Base-by-base conservation (phyloP, 306 rosid species). In the Mimosa bimucronata region DNA sequence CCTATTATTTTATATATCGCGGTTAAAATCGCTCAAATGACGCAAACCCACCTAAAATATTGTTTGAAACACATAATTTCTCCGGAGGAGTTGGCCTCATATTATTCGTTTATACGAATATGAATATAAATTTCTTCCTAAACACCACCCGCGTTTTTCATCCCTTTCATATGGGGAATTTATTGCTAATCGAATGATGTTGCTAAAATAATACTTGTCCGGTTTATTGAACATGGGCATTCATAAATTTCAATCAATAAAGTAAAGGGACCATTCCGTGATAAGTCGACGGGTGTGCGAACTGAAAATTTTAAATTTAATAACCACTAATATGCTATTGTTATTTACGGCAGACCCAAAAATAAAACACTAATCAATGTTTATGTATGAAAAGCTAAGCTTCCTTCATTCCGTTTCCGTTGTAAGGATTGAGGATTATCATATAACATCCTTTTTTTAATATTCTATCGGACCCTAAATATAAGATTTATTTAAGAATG, bases 11-110 rank as follows among this genome's bases (percentile, higher is more conserved):
- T 64, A 64, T 30, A 14, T 6, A 9, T 23, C 0, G 15, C 64
- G 15, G 8, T 23, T 57, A 23, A 23, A 9, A 64, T 78, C 38
- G 38, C 3, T 34, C 76, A 55, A 60, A 73, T 81, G 53, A 73
- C 71, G 82, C 82, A 85, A 83, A 81, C 87, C 77, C 60, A 66
- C 71, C 57, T 64, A 18, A 79, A 55, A 30, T 37, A 48, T 19
- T 14, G 25, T 19, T 7, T 50, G 2, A 16, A 50, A 50, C 57
- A 18, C 7, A 16, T 16, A 2, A 34, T 48, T 16, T 48, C 21
- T 48, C 21, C 64, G 37, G 71, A 71, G 52, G 66, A 80, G 46
- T 61, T 78, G 81, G 48, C 60, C 40, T 53, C 41, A 34, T 72
- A 44, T 58, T 78, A 79, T 73, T 76, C 76, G 75, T 25, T n/a